Conservation (phyloP, 2,329 filamentous ascomycete genomes). For the Penicillium sp. region DNA sequence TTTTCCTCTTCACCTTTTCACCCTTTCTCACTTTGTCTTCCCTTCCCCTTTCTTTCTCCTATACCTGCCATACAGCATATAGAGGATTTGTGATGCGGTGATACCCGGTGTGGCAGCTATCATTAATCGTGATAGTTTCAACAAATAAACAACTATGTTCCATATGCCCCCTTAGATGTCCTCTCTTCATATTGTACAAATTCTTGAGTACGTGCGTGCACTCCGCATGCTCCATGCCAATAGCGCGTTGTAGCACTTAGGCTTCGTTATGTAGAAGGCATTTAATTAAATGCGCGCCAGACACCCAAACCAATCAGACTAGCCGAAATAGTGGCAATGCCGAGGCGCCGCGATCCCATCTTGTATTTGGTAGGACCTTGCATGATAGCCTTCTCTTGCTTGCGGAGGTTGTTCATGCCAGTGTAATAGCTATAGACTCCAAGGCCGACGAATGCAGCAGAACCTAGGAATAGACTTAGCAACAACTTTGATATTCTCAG, state of each 20-base stretch:
- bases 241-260: background rate
- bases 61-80: constrained; percentile 33
- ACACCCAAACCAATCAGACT: constrained; percentile 70
- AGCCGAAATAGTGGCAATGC: constrained; percentile 68
- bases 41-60: constrained; percentile 16
- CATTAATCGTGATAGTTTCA: constrained; percentile 21
- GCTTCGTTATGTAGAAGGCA: background rate
- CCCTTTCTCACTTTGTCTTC: constrained; percentile 10
- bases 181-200: background rate
- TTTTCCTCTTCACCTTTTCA: background rate
- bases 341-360: constrained; percentile 68
- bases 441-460: constrained; percentile 73
- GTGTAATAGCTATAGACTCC: constrained; percentile 77
- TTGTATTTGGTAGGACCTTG: constrained; percentile 71
- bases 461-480: constrained; percentile 53
- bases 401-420: constrained; percentile 70
- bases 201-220: background rate
- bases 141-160: constrained; percentile 26
- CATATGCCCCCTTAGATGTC: constrained; percentile 9
- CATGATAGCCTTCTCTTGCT: constrained; percentile 63
- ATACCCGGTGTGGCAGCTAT: constrained; percentile 40
- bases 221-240: background rate
- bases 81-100: constrained; percentile 38
- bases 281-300: constrained; percentile 65
- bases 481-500: constrained; percentile 6